Conservation (phyloP, 148 eudicot genomes). For the Chenopodium berlandieri region DNA sequence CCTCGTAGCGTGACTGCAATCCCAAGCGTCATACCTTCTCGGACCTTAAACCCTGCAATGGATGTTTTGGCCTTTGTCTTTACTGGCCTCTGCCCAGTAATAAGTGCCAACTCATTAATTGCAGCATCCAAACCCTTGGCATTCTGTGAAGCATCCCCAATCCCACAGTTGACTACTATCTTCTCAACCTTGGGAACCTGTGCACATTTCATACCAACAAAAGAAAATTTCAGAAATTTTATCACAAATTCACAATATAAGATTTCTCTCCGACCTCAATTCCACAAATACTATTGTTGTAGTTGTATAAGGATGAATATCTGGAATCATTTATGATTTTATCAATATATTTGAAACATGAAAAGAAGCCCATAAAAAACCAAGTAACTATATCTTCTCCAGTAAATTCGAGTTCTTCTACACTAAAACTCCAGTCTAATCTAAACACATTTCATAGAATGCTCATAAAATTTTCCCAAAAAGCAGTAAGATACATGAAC, state of each 20-base stretch:
- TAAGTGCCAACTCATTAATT: slow-evolving; percentile 69
- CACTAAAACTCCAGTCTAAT: background rate
- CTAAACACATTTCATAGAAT: background rate
- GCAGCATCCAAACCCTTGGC: slow-evolving; percentile 91
- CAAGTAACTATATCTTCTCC: background rate
- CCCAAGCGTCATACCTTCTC: slow-evolving; percentile 83
- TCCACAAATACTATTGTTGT: background rate
- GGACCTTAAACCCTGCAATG: slow-evolving; percentile 87
- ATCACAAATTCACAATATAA: background rate
- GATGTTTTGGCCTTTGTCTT: slow-evolving; percentile 88
- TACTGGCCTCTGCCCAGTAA: slow-evolving; percentile 91
- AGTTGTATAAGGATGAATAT: background rate
- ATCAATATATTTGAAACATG: no score
- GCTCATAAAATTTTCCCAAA: background rate
- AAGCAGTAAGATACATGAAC: background rate
- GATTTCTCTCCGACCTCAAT: background rate
- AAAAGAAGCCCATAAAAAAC: background rate
- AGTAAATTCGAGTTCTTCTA: background rate
- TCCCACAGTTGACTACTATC: slow-evolving; percentile 91
- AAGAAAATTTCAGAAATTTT: background rate
- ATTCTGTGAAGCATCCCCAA: slow-evolving; percentile 95
- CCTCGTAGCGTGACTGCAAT: slow-evolving; percentile 90
- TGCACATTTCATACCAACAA: slow-evolving; percentile 17
- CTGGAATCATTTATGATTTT: no score
- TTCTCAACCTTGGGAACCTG: slow-evolving; percentile 92